Base-by-base conservation (phyloP, 768 basidiomycete species). In the Leucogyrophana mollusca region DNA sequence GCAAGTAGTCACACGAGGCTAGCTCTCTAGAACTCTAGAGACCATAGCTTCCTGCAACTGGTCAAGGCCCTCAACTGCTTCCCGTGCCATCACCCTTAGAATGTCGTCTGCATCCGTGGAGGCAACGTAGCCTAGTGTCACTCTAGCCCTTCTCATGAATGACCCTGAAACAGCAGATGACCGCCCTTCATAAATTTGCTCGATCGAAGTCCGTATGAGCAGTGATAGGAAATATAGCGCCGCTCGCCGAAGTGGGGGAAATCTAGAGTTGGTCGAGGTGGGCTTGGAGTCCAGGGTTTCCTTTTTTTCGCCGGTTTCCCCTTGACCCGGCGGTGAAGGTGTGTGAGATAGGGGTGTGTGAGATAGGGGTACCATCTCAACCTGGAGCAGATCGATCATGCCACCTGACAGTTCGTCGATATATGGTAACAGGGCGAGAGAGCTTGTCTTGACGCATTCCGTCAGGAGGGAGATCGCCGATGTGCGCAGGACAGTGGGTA, bases 191-290 rank as follows among this genome's bases (percentile, higher is more conserved):
- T 86, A 79, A 9, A 73, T 57, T 8, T 76, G 69, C n/a, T 65
- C 66, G 0, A 74, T 80, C 14, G 73, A 71, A 34, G 83, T 76
- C n/a, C 77, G 74, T n/a, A 92, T 62, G 24, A 93, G 69, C 8
- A 85, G 58, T 0, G 82, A 73, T 34, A 95, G 72, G 60, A 96
- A 86, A 55, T 94, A 84, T n/a, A 96, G 59, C 0, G 90, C 92
- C 1, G 90, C 85, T 34, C 95, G 85, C 24, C 94, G 80, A 3
- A 97, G 70, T 1, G 90, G 77, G 1, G 94, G 90, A 39, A 89
- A 74, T 59, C 83, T 90, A 0, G 86, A 51, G 54, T 84, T 70
- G 6, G 59, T 39, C 0, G 78, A 72, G 0, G 79, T 78, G 9
- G 89, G 85, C 27, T 83, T 68, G 2, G 68, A 58, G 60, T 87